A percentile compares a stretch with the other conserved stretches of the same genome.
Conservation (phyloP, 2,329 filamentous ascomycete species). For the Fusarium nematophilum region DNA sequence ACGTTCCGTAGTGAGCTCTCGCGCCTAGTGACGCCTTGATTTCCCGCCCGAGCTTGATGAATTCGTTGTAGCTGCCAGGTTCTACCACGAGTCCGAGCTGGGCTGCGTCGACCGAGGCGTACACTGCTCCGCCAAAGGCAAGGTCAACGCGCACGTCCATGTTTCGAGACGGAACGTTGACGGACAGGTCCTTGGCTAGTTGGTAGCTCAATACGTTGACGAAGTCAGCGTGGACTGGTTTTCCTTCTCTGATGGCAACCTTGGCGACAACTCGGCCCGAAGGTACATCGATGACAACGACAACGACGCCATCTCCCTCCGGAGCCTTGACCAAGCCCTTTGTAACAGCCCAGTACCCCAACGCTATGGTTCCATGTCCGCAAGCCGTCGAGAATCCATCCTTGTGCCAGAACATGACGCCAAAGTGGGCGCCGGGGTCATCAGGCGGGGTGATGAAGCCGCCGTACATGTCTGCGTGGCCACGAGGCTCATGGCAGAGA, state of each 20-base stretch:
- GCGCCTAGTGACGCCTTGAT: constrained; percentile 25
- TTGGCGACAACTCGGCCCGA: constrained; percentile 24
- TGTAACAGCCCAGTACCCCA: constrained; percentile 40
- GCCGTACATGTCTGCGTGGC: constrained; percentile 43
- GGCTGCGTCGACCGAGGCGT: constrained; percentile 18
- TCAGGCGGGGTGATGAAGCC: constrained; percentile 40
- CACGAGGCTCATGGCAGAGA: constrained; percentile 29
- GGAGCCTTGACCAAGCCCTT: constrained; percentile 7
- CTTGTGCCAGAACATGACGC: constrained; percentile 45
- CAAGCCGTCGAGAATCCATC: constrained; percentile 45
- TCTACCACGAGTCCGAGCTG: constrained; percentile 24
- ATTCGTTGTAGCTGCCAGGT: constrained; percentile 10
- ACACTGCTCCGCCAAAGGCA: constrained; percentile 26
- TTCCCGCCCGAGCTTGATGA: constrained; percentile 32
- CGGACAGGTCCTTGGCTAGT: constrained; percentile 5
- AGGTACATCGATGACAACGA: constrained; percentile 34
- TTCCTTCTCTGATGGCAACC: not conserved
- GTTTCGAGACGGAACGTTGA: not conserved
- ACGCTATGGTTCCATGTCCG: constrained; percentile 43
- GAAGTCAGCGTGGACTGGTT: constrained; percentile 22
- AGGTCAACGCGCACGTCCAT: constrained; percentile 1
- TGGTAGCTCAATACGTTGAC: constrained; percentile 36
- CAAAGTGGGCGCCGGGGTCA: constrained; percentile 36
- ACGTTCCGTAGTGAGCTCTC: constrained; percentile 7
- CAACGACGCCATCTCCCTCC: constrained; percentile 1